A percentile compares a stretch with the other conserved stretches of the same genome.
These are phyloP conservation scores for Acer campestre DNA, from an alignment of 345 rosid species.

Conservation along the genomic window DNA sequence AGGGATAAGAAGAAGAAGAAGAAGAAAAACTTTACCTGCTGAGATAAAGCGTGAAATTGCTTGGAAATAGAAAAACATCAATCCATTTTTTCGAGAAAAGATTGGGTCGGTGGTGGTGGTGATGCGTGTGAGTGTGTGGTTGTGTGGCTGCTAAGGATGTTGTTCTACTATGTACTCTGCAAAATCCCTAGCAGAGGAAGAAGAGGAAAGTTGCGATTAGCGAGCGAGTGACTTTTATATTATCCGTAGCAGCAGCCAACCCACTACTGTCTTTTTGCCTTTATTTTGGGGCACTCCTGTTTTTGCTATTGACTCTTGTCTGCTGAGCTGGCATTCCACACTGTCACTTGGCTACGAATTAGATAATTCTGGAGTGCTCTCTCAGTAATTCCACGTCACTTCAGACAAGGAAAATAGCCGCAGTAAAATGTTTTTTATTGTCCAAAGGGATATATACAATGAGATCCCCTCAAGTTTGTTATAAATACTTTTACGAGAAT, in stretches of 20 bases:
- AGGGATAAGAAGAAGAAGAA: background rate
- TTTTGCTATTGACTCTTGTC: slow-evolving; percentile 27
- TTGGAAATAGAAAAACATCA: slow-evolving; percentile 27
- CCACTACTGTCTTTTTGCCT: background rate
- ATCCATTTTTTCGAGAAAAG: slow-evolving; percentile 36
- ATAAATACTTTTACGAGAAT: too few species aligned
- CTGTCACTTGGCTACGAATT: slow-evolving; percentile 1
- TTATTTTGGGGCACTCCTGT: slow-evolving; percentile 38
- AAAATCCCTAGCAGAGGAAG: slow-evolving; percentile 47
- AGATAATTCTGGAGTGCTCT: slow-evolving; percentile 16
- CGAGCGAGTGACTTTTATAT: slow-evolving; percentile 36
- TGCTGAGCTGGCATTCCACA: background rate
- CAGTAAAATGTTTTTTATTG: background rate
- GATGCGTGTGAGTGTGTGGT: background rate
- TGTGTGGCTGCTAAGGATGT: slow-evolving; percentile 32
- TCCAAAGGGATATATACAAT: background rate
- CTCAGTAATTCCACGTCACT: slow-evolving; percentile 16
- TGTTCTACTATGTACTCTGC: slow-evolving; percentile 22
- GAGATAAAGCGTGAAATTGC: background rate
- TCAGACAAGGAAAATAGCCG: background rate
- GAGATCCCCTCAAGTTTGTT: too few species aligned
- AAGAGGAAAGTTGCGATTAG: slow-evolving; percentile 31
- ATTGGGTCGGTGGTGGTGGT: slow-evolving; percentile 4
- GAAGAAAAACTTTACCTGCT: background rate
- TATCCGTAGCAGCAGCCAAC: background rate